These are phyloP conservation scores for Ophioceras dolichostomum DNA, from an alignment of 2,329 filamentous ascomycete species.

Conservation along the genomic window DNA sequence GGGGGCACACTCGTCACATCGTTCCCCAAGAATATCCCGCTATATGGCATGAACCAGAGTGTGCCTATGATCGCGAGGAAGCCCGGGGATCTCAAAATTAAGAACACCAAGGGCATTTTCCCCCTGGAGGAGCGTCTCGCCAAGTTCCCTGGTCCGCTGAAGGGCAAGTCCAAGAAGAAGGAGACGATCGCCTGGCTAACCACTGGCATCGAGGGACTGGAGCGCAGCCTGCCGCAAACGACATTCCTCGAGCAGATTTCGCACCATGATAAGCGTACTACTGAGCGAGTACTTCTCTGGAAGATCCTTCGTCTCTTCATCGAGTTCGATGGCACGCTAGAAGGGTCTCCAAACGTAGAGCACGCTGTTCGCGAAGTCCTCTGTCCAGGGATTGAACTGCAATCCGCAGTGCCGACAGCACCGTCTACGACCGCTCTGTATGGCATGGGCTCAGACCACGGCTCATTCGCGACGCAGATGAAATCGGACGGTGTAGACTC, in stretches of 20 bases:
- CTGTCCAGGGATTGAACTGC: conserved; percentile 37
- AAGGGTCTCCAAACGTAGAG: conserved; percentile 59
- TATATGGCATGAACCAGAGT: conserved; percentile 65
- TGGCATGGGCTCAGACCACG: conserved; percentile 5
- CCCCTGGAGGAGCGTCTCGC: conserved; percentile 59
- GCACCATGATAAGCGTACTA: conserved; percentile 55
- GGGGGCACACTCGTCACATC: conserved; percentile 72
- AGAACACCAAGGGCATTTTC: conserved; percentile 60
- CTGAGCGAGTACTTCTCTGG: conserved; percentile 78
- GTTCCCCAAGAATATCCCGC: conserved; percentile 80
- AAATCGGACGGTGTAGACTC: conserved; percentile 54
- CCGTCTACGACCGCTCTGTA: conserved; percentile 11
- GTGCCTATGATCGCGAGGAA: conserved; percentile 70
- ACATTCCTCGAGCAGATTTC: conserved; percentile 36
- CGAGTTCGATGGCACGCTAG: conserved; percentile 73
- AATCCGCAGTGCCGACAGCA: conserved; percentile 7
- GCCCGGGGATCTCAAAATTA: conserved; percentile 71
- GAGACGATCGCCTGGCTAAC: conserved; percentile 74
- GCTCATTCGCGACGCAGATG: conserved; percentile 13
- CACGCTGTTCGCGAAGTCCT: conserved; percentile 66
- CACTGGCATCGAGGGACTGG: conserved; percentile 61
- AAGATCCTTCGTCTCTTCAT: conserved; percentile 72
- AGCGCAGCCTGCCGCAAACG: conserved; percentile 41
- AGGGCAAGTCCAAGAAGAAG: conserved; percentile 90
- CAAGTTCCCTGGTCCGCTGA: conserved; percentile 83